Percentiles rank a stretch among this genome's conserved stretches.
Conservation (phyloP, 2,329 filamentous ascomycete species). For the Cordyceps tenuipes region DNA sequence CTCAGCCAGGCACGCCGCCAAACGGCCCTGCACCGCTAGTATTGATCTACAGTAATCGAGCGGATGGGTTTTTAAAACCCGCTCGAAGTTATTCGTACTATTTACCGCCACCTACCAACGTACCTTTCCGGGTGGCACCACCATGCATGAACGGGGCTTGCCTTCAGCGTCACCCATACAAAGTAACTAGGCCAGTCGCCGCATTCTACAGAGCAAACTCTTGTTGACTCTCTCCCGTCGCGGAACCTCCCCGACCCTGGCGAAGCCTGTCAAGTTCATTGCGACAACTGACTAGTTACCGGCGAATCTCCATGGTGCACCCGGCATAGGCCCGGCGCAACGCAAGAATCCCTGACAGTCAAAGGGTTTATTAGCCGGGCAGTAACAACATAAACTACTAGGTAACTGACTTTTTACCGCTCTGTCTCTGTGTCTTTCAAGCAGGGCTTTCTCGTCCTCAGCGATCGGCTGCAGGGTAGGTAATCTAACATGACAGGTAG, state of each 20-base stretch:
- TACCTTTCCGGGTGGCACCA: not conserved
- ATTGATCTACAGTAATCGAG: not conserved
- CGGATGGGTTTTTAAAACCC: not conserved
- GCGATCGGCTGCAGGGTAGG: not conserved
- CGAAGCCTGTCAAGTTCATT: not conserved
- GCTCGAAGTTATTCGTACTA: not conserved
- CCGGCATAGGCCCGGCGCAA: conserved; percentile 1
- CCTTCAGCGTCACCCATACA: not conserved
- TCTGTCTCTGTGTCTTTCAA: not conserved
- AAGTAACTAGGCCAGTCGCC: not conserved
- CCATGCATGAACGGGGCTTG: not conserved
- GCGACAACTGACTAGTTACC: conserved; percentile 5
- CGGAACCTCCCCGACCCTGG: not conserved
- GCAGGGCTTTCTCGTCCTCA: not conserved
- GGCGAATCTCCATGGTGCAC: not conserved
- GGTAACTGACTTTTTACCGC: not conserved
- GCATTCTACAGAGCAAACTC: not conserved
- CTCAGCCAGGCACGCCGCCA: not conserved
- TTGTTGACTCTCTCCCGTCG: not conserved
- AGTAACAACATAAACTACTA: not conserved
- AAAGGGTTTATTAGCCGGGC: not conserved
- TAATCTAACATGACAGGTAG: no score
- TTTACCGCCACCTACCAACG: not conserved
- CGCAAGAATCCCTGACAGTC: not conserved
- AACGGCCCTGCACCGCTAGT: not conserved